Percentiles rank a stretch among this genome's conserved stretches.
phyloP scores from a whole-genome alignment of 768 basidiomycete genomes.

The Suillus spraguei region DNA sequence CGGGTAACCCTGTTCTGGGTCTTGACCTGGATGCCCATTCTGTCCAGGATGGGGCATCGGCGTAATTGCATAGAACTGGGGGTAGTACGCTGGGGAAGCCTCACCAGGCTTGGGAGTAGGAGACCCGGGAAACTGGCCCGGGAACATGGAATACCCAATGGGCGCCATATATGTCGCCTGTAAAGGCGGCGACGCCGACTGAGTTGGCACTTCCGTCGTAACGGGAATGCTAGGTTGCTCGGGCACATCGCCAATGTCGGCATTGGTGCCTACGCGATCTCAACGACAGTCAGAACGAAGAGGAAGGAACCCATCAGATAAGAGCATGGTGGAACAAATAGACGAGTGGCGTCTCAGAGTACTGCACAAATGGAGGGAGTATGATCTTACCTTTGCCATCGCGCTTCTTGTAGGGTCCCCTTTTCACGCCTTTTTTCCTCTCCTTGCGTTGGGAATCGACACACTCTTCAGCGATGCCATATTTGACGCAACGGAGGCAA shows the following conservation, averaged over 20 bases:
- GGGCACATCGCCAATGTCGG: conserved; percentile 47
- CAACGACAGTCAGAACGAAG: conserved; percentile 47
- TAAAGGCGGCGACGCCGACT: conserved; percentile 49
- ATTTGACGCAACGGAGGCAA: conserved; percentile 91
- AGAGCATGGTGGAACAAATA: conserved; percentile 6
- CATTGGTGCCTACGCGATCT: conserved; percentile 61
- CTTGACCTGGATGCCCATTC: conserved; percentile 40
- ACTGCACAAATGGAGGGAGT: conserved; percentile 21
- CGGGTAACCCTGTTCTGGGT: conserved; percentile 42
- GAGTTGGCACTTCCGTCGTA: conserved; percentile 43
- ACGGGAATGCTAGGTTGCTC: conserved; percentile 45
- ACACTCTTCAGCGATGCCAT: conserved; percentile 85
- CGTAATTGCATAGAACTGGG: conserved; percentile 46
- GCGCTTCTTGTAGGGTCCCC: conserved; percentile 94
- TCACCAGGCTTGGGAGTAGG: conserved; percentile 53
- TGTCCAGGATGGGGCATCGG: conserved; percentile 45
- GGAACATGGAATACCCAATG: conserved; percentile 56
- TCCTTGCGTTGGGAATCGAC: conserved; percentile 92
- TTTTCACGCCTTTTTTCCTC: conserved; percentile 84
- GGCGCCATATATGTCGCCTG: conserved; percentile 51
- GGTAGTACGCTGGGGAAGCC: conserved; percentile 49
- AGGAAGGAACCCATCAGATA: conserved; percentile 10
- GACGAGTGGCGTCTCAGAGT: conserved; percentile 12
- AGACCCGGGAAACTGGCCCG: conserved; percentile 54
- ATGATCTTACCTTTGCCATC: conserved; percentile 76